Percentiles rank a stretch among this genome's conserved stretches.
Conservation (phyloP, 331 rosid species). For the Phaseolus coccineus region DNA sequence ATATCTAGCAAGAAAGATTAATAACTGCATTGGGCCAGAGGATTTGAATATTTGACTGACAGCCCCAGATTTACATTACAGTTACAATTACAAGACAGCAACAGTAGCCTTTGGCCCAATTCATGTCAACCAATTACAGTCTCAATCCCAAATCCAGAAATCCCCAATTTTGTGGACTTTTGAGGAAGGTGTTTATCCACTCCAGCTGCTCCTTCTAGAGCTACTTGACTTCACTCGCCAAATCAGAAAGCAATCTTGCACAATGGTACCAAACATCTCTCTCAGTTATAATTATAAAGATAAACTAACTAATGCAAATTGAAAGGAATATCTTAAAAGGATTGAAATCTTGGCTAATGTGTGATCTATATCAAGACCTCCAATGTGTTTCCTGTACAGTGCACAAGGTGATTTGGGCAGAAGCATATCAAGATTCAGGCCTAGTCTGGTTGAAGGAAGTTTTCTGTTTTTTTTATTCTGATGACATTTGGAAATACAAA, state of each 20-base stretch:
- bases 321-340: conserved; percentile 1
- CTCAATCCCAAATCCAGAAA: background rate
- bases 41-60: background rate
- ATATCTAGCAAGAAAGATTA: background rate
- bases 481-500: background rate
- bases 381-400: background rate
- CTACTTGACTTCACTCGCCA: background rate
- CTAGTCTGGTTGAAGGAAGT: background rate
- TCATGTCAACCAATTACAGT: background rate
- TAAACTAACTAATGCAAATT: background rate
- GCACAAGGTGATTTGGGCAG: background rate
- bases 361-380: background rate
- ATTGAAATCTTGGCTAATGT: background rate
- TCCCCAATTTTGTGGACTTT: background rate
- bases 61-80: background rate
- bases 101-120: background rate
- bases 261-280: background rate
- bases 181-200: background rate
- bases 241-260: background rate
- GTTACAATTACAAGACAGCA: background rate
- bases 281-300: background rate
- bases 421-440: background rate
- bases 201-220: conserved; percentile 7
- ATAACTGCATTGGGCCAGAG: background rate
- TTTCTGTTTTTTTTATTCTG: background rate